phyloP scores from a whole-genome alignment of 2,329 filamentous ascomycete species.

The Pseudogymnoascus sp. region DNA sequence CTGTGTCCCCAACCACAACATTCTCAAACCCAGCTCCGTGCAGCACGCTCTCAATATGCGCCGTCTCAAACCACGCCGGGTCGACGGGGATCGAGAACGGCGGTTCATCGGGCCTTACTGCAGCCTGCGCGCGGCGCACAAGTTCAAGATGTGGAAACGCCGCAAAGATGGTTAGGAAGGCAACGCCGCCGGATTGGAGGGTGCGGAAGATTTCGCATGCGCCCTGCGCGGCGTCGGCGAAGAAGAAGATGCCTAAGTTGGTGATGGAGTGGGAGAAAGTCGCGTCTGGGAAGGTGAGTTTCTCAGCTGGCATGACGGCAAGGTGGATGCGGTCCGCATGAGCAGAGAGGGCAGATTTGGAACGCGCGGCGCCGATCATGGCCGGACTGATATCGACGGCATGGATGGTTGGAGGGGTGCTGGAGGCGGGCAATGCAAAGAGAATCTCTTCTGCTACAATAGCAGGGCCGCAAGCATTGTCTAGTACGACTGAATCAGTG shows the following conservation, averaged over 20 bases:
- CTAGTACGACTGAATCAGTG: constrained; percentile 16
- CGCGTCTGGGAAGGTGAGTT: constrained; percentile 22
- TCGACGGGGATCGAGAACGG: background rate
- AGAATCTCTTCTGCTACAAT: constrained; percentile 21
- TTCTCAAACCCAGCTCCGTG: background rate
- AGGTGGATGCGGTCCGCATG: constrained; percentile 9
- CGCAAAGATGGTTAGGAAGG: constrained; percentile 27
- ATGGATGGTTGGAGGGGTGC: constrained; percentile 11
- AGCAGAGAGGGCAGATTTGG: constrained; percentile 11
- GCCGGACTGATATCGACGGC: constrained; percentile 17
- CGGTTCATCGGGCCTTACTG: background rate
- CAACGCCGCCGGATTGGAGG: constrained; percentile 29
- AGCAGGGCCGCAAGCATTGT: constrained; percentile 25
- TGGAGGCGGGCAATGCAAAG: background rate
- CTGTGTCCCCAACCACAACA: background rate
- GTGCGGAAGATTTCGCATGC: constrained; percentile 32
- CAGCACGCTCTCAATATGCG: background rate
- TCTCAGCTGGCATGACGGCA: constrained; percentile 20
- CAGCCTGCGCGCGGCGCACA: background rate
- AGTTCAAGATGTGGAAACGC: background rate
- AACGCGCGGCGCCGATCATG: constrained; percentile 17
- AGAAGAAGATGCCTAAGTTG: constrained; percentile 34
- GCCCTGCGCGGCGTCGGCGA: constrained; percentile 24
- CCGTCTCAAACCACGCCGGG: background rate
- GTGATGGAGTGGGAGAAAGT: constrained; percentile 33